Base-by-base conservation (phyloP, 1,139 yeast genomes). In the Candida dubliniensis region DNA sequence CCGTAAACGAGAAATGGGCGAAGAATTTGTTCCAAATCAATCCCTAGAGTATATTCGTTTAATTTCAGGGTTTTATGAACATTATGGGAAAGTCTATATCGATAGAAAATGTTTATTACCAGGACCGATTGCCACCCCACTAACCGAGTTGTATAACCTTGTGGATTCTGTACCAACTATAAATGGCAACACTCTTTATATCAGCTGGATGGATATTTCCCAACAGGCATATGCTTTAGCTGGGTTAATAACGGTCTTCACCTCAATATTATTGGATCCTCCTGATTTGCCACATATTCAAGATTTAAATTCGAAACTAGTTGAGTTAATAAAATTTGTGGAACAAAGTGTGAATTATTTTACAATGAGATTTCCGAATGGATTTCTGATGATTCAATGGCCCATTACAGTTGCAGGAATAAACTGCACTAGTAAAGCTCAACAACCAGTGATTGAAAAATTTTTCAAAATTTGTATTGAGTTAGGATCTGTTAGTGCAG, bases 351-450 rank as follows among this genome's bases (percentile, higher is more conserved):
- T 18, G 30, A 52, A 61, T 53, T 13, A 47, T 40, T 15, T 57
- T 42, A 47, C 57, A 23, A 60, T 59, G 44, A 53, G 57, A 25
- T 54, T 50, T 33, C 46, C 46, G 2, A 47, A 45, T 43, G 54
- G 64, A 7, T 52, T 65, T 30, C 61, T 71, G 66, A 62, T 74
- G 67, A 54, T 82, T 14, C 85, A 81, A 52, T 76, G 83, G 71
- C 81, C 85, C 14, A 74, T 80, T 55, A 65, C 76, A 42, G 67
- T 79, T 3, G 78, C 83, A 0, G 89, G 87, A 0, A 53, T 74
- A 48, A 74, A 76, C 49, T 76, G 81, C 42, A 62, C 72, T 14
- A 64, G 69, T 13, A 66, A 66, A 15, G 61, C 62, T 8, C 77
- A 81, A 29, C 67, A 75, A 47, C 50, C 55, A 12, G 49, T 71